Percentiles rank a stretch among this genome's conserved stretches.
Evolutionary conservation across 2,329 filamentous ascomycete species (phyloP).

Genomic region (Alternaria viburni): DNA sequence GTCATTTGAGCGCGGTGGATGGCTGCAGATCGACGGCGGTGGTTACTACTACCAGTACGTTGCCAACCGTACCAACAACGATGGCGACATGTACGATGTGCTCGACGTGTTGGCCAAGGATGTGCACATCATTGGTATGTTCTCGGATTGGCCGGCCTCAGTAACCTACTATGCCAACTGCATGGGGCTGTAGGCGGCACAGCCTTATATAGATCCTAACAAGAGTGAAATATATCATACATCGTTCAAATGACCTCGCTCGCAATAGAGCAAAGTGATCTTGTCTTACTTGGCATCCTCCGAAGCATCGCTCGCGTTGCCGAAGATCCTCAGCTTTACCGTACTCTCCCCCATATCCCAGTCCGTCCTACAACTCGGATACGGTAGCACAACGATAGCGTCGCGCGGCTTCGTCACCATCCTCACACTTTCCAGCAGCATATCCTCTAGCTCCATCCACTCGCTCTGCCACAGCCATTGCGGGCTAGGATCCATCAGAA

Average conservation of each 20-base stretch:
- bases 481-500: conserved; percentile 36
- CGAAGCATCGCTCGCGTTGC: not conserved
- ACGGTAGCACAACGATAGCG: conserved; percentile 40
- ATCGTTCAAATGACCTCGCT: not conserved
- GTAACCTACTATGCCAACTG: conserved; percentile 76
- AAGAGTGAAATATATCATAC: not conserved
- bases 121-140: conserved; percentile 67
- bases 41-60: conserved; percentile 52
- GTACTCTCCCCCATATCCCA: conserved; percentile 35
- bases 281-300: not conserved
- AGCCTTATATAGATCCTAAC: not conserved
- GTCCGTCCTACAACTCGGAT: conserved; percentile 31
- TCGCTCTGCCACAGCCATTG: conserved; percentile 36
- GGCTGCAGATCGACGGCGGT: conserved; percentile 58
- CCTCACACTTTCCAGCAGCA: conserved; percentile 33
- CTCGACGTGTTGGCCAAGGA: conserved; percentile 68
- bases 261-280: not conserved
- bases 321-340: conserved; percentile 28
- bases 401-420: conserved; percentile 19
- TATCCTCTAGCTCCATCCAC: conserved; percentile 38
- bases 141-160: conserved; percentile 73
- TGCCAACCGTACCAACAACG: conserved; percentile 60
- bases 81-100: conserved; percentile 70
- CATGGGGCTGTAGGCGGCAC: conserved; percentile 53
- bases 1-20: conserved; percentile 71